Evolutionary conservation across 2,329 filamentous ascomycete species (phyloP).

Genomic region (Onygenales sp.): DNA sequence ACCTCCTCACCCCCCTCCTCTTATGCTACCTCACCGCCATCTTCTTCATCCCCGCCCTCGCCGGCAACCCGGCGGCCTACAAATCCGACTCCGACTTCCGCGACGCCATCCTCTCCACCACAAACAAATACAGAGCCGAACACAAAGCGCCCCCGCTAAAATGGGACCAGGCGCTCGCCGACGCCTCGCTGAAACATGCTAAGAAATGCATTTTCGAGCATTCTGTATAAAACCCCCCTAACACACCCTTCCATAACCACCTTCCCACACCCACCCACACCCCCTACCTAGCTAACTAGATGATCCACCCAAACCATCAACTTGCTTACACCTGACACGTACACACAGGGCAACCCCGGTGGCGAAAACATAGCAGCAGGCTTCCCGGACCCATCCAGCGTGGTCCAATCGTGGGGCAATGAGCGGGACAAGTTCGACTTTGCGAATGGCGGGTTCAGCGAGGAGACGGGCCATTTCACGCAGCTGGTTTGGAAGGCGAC

Average conservation of each 20-base stretch:
- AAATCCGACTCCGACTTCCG: background rate
- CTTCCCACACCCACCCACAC: too few species aligned
- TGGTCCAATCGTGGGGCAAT: conserved; percentile 58
- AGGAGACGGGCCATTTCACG: conserved; percentile 60
- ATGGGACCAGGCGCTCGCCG: conserved; percentile 58
- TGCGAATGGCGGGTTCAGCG: conserved; percentile 41
- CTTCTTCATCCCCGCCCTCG: too few species aligned
- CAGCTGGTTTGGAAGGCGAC: conserved; percentile 63
- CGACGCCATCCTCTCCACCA: conserved; percentile 27
- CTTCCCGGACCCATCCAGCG: conserved; percentile 49
- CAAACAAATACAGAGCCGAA: conserved; percentile 54
- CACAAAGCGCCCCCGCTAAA: conserved; percentile 50
- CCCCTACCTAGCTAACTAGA: background rate
- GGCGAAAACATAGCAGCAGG: conserved; percentile 69
- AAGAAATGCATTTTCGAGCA: conserved; percentile 33
- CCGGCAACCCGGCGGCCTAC: background rate
- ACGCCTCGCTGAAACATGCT: conserved; percentile 45
- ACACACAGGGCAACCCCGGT: conserved; percentile 16
- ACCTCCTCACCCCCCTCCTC: background rate
- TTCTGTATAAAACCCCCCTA: conserved; percentile 18
- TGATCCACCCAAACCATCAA: background rate
- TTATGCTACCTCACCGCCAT: too few species aligned
- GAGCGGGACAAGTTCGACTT: conserved; percentile 54
- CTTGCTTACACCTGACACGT: background rate
- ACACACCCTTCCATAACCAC: background rate